Evolutionary conservation across 805 yeast species (phyloP).

Genomic region (Kuraishia ogatae): DNA sequence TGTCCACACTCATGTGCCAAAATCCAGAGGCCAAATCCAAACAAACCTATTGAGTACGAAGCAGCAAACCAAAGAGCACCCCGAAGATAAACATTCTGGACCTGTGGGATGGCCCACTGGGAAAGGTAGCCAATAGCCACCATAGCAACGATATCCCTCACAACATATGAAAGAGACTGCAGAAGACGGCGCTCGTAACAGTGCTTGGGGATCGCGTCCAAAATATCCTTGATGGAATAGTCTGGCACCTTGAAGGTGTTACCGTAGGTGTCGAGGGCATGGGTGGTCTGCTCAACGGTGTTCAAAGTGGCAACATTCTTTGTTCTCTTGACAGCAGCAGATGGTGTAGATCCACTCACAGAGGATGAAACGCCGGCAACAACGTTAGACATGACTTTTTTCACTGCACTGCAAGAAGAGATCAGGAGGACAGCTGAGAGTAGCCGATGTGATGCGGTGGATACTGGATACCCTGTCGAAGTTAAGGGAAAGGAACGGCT

Average conservation of each 20-base stretch:
- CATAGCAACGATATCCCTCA: constrained; percentile 51
- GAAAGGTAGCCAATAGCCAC: constrained; percentile 44
- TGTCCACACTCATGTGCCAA: constrained; percentile 92
- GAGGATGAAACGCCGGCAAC: background rate
- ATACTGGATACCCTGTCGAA: no score
- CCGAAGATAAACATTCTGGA: constrained; percentile 36
- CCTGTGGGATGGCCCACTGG: constrained; percentile 40
- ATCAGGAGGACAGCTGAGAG: background rate
- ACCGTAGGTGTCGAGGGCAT: constrained; percentile 52
- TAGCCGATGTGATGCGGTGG: background rate
- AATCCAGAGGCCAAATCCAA: constrained; percentile 77
- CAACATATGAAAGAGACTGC: constrained; percentile 54
- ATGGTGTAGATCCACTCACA: background rate
- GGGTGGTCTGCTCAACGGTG: background rate
- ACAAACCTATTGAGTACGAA: constrained; percentile 48
- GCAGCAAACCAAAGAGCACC: constrained; percentile 52
- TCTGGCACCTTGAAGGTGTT: constrained; percentile 66
- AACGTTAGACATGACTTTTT: background rate
- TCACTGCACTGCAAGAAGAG: background rate
- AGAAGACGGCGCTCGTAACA: constrained; percentile 59
- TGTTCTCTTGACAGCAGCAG: constrained; percentile 4
- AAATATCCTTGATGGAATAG: constrained; percentile 65
- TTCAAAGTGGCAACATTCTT: constrained; percentile 17
- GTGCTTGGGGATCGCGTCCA: constrained; percentile 62
- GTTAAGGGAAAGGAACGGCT: no score